Conservation (phyloP, 2,329 filamentous ascomycete species). For the Colletotrichum australisinense region DNA sequence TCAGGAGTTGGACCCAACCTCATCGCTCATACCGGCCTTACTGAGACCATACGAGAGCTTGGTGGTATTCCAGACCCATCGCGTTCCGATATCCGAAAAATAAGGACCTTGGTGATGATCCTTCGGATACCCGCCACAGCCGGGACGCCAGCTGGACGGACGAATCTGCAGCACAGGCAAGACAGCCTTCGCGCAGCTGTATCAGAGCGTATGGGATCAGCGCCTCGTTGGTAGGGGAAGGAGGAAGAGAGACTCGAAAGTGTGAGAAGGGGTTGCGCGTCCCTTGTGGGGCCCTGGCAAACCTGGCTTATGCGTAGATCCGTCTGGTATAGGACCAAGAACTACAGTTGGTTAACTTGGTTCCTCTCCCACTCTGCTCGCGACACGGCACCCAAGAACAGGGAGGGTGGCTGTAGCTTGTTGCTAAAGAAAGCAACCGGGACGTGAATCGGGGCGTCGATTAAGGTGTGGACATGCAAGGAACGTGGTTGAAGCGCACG, state of each 20-base stretch:
- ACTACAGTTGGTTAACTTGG: neutral
- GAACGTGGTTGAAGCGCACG: slow-evolving; percentile 34
- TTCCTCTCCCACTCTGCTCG: neutral
- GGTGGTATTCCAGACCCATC: neutral
- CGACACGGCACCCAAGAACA: slow-evolving; percentile 5
- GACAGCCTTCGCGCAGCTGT: slow-evolving; percentile 32
- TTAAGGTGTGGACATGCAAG: slow-evolving; percentile 35
- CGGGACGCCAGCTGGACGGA: slow-evolving; percentile 14
- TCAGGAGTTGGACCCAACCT: neutral
- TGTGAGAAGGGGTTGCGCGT: slow-evolving; percentile 32
- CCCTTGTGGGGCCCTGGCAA: slow-evolving; percentile 31
- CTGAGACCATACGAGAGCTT: slow-evolving; percentile 10
- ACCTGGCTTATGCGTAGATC: slow-evolving; percentile 33
- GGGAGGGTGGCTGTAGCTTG: slow-evolving; percentile 28
- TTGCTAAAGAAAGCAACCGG: slow-evolving; percentile 34
- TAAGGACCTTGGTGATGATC: slow-evolving; percentile 3
- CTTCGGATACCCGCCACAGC: slow-evolving; percentile 11
- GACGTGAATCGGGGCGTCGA: slow-evolving; percentile 28
- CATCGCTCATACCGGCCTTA: neutral
- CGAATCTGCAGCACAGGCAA: slow-evolving; percentile 21
- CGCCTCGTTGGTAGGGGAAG: slow-evolving; percentile 13
- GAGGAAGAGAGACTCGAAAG: slow-evolving; percentile 23
- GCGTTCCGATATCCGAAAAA: slow-evolving; percentile 17
- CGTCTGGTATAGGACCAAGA: slow-evolving; percentile 14
- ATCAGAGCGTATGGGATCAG: slow-evolving; percentile 35